Base-by-base conservation (phyloP, 768 basidiomycete species). In the Pseudohyphozyma bogoriensis region DNA sequence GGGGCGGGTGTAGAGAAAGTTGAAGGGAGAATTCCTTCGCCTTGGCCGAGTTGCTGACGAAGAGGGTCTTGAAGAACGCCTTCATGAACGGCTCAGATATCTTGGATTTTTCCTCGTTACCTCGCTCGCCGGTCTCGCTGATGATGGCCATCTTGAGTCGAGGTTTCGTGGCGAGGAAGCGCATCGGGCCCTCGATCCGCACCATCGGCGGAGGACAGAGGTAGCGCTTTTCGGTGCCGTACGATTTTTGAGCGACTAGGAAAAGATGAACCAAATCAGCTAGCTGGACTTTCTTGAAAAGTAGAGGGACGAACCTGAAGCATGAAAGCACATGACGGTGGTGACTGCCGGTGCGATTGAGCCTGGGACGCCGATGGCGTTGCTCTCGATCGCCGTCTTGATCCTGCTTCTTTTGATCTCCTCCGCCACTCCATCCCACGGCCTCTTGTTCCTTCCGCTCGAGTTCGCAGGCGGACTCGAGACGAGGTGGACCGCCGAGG, bases 171-270 rank as follows among this genome's bases (percentile, higher is more conserved):
- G 64, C 40, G 85, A 83, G 44, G 16, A 69, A 3, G 12, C 63
- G 55, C 10, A 72, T 33, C 3, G 90, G 87, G 24, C 89, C 89
- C 69, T 89, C 87, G 65, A 92, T 88, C 67, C 89, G 87, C 33
- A 96, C 88, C 59, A 93, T 82, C 12, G 91, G 91, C 4, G 91
- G 90, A 12, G 91, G 91, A 70, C 87, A 89, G 39, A 96, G 81
- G 72, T 92, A 90, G 59, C 91, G 85, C 74, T 92, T 91, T 77
- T 95, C 91, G 73, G 85, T 89, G 54, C 89, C 89, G 72, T 95
- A 95, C 15, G 89, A 91, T 76, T 95, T 95, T 77, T 95, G 91
- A 2, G 89, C 91, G 53, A 91, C 89, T 35, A 87, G 88, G n/a
- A 20, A 16, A 31, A 16, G 45, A 6, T 4, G 24, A 28, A 46